Conservation (phyloP, 176 grass and related monocot species). For the Pontederia paniculata region DNA sequence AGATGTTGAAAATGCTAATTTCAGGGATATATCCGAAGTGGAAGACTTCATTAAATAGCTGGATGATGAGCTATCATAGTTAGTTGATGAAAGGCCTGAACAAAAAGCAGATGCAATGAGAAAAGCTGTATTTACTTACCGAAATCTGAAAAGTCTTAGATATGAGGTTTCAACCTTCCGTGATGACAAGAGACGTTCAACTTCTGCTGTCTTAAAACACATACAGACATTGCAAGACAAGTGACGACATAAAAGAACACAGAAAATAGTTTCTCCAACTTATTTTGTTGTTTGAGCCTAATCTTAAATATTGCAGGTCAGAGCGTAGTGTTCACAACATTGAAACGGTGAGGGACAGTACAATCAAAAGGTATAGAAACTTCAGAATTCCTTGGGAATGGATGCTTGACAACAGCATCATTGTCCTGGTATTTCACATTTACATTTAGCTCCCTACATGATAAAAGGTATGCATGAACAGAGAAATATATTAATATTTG, state of each 20-base stretch:
- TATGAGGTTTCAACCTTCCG: slow-evolving; percentile 60
- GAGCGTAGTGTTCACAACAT: slow-evolving; percentile 75
- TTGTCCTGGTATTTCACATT: slow-evolving; percentile 52
- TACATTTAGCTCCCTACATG: slow-evolving; percentile 2
- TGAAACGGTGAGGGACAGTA: slow-evolving; percentile 68
- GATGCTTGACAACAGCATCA: slow-evolving; percentile 86
- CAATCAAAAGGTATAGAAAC: slow-evolving; percentile 68
- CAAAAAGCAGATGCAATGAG: slow-evolving; percentile 97
- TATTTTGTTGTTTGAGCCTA: not conserved
- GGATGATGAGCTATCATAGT: slow-evolving; percentile 85
- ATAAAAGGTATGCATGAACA: not conserved
- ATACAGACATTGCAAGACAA: slow-evolving; percentile 90
- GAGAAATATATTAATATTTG: not conserved
- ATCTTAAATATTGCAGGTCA: slow-evolving; percentile 32
- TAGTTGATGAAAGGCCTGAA: slow-evolving; percentile 98
- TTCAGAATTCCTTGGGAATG: slow-evolving; percentile 92
- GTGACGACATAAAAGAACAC: slow-evolving; percentile 31
- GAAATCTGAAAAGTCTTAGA: slow-evolving; percentile 82
- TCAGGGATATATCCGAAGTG: slow-evolving; percentile 75
- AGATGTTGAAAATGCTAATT: slow-evolving; percentile 68
- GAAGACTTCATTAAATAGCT: slow-evolving; percentile 99
- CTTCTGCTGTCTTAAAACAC: slow-evolving; percentile 53
- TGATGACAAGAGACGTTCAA: slow-evolving; percentile 61
- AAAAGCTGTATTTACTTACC: slow-evolving; percentile 77
- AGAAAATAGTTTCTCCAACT: not conserved